Conservation (phyloP, 2,329 filamentous ascomycete species). For the Thielaviopsis euricoi region DNA sequence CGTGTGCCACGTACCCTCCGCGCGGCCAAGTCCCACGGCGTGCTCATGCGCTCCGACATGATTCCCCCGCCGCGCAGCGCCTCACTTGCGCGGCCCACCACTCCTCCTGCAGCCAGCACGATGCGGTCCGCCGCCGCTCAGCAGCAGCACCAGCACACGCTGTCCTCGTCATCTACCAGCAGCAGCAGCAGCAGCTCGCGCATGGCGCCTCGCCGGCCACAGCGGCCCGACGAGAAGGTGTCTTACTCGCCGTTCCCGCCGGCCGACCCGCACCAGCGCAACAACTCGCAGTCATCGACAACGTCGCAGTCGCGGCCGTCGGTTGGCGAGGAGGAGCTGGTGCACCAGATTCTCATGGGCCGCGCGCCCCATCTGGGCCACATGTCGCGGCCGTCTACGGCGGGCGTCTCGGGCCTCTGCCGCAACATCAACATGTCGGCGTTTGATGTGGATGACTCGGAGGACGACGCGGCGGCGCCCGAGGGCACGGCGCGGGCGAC, state of each 20-base stretch:
- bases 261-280: neutral
- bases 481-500: neutral
- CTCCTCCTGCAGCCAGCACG: neutral
- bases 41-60: conserved; percentile 4
- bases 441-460: conserved; percentile 9
- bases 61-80: neutral
- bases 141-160: conserved; percentile 1
- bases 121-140: neutral
- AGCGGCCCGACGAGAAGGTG: conserved; percentile 5
- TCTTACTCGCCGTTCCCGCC: conserved; percentile 8
- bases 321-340: conserved; percentile 5
- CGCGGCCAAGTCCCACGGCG: conserved; percentile 9
- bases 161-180: conserved; percentile 6
- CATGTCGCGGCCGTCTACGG: neutral
- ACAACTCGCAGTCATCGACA: neutral
- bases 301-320: conserved; percentile 1
- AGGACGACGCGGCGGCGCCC: neutral
- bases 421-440: conserved; percentile 4
- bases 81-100: conserved; percentile 5
- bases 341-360: conserved; percentile 10
- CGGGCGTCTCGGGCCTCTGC: neutral
- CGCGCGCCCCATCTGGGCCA: neutral
- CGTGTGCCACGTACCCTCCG: conserved; percentile 1
- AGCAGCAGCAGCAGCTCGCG: neutral
- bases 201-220: conserved; percentile 3